Base-by-base conservation (phyloP, 306 rosid species). In the Cucurbita maxima region DNA sequence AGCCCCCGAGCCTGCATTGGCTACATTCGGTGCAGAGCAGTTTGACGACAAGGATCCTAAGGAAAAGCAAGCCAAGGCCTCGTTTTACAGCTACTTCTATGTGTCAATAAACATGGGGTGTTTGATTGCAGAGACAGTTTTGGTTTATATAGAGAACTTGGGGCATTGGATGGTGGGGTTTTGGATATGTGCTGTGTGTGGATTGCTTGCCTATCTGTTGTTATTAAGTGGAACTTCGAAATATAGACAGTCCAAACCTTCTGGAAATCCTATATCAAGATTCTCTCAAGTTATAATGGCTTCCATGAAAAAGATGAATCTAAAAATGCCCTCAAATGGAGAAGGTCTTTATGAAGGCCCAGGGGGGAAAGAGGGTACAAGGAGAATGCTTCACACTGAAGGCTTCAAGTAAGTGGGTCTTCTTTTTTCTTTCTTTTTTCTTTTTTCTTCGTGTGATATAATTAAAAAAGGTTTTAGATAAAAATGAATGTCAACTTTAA, bases 11-110 rank as follows among this genome's bases (percentile, higher is more conserved):
- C 90, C 90, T 2, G 88, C 87, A 5, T 51, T 88, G 50, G 93
- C 90, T 54, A 76, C 87, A 61, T 79, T 86, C 10, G 90, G 90
- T 19, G 80, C 86, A 66, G 90, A 84, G 66, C 90, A 88, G 55
- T 88, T 86, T 20, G 87, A 83, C 30, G 90, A 84, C 22, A 80
- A 88, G 72, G 87, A 86, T 36, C 73, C 82, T 0, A 66, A 76
- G 58, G 90, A 88, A 66, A 76, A 58, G n/a, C 62, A 62, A 20
- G 83, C 88, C 2, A 88, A 86, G 74, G 3, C 76, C 14, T 71
- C 86, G 19, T 88, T 86, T 48, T 88, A 75, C 67, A 82, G 88
- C 84, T 86, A 88, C 78, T 88, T 85, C 73, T 88, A 88, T 71
- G 88, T 86, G 77, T 82, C 90, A 40, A 10, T 82, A 60, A 85